These are phyloP conservation scores for Rhizopogon vesiculosus DNA, from an alignment of 768 basidiomycete genomes.

Conservation along the genomic window DNA sequence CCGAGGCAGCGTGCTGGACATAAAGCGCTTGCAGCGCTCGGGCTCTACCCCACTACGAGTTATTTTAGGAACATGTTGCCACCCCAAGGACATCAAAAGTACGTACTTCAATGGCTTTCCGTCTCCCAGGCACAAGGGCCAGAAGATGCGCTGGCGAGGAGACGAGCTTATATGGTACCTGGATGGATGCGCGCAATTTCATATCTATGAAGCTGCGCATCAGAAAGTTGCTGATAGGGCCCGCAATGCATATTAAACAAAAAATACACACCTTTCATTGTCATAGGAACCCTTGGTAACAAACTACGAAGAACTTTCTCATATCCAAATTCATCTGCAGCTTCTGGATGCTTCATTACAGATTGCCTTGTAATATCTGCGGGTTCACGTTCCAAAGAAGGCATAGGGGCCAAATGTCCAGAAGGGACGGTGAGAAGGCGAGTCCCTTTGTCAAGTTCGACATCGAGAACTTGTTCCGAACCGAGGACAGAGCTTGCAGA, in stretches of 20 bases:
- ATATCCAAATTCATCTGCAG: conserved; percentile 16
- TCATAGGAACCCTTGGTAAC: conserved; percentile 40
- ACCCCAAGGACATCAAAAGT: neutral
- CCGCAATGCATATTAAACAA: neutral
- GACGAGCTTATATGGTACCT: conserved; percentile 35
- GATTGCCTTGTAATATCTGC: neutral
- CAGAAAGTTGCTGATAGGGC: neutral
- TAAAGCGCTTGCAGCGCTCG: conserved; percentile 37
- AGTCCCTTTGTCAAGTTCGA: conserved; percentile 41
- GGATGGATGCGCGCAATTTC: conserved; percentile 23
- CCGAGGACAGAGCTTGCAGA: conserved; percentile 32
- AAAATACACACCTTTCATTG: conserved; percentile 30
- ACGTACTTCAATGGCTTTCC: conserved; percentile 46
- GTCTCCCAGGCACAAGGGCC: conserved; percentile 34
- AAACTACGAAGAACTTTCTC: conserved; percentile 29
- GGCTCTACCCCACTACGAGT: conserved; percentile 40
- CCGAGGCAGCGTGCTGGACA: conserved; percentile 17
- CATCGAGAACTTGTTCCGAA: conserved; percentile 47
- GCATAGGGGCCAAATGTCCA: conserved; percentile 16
- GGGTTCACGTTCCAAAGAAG: conserved; percentile 22
- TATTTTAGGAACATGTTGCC: conserved; percentile 1
- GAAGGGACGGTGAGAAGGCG: conserved; percentile 29
- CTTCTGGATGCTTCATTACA: neutral
- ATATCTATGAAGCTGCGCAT: conserved; percentile 24
- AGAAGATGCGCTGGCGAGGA: conserved; percentile 29